Base-by-base conservation (phyloP, 192 early-diverging fungal genomes). In the Glomus cerebriforme region DNA sequence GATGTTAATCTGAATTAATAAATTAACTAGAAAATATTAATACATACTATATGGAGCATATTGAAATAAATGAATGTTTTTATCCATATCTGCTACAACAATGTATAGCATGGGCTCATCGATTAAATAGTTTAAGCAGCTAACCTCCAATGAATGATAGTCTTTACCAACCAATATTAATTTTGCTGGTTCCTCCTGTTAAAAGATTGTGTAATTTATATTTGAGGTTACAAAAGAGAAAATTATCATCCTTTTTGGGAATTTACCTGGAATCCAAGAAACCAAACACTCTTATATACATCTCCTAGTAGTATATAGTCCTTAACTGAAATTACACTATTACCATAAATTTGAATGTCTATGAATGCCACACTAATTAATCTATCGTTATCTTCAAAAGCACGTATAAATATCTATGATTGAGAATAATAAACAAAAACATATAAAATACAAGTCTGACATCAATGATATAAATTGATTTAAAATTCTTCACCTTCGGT, bases 311-410 rank as follows among this genome's bases (percentile, higher is more conserved):
- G 80, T 66, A 98, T 89, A 43, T 95, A 92, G 73, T 95, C 96
- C 81, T 96, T 97, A 77, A 99, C 88, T 0, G 95, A 87, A 7
- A 84, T 86, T 32, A 97, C 85, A 64, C 90, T 90, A 34, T 89
- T 93, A 15, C 97, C 95, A 86, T 94, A 99, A 45, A 95, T 92
- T 82, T 94, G 95, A 15, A 95, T 93, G 83, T 99, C 96, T 43
- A 98, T 86, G 78, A 99, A 99, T 0, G 96, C 97, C 32, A 99
- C 92, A 64, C 96, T 96, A 15, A 92, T 91, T 65, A 99, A 83
- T 17, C 87, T 85, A 78, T 92, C 91, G 74, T 89, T 90, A 79
- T 96, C 93, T 80, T 95, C 92, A 79, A 98, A 95, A 24, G 90
- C 87, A 62, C 96, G 89, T 47, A 98, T 90, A 76, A 96, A 91